These are phyloP conservation scores for Ogataea pilisensis DNA, from an alignment of 805 yeast genomes.

Conservation along the genomic window DNA sequence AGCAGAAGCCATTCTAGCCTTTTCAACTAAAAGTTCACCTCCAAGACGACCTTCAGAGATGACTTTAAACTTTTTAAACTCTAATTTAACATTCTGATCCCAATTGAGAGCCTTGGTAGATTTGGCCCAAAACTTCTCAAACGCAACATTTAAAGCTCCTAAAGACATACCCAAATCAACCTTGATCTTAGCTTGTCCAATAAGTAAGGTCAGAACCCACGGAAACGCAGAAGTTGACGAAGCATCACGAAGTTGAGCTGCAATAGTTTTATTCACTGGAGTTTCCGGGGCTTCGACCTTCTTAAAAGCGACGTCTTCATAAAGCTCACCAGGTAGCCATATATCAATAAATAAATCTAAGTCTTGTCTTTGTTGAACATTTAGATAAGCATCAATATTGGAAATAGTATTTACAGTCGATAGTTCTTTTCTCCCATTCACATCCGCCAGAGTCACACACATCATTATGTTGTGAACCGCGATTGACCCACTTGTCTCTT, in stretches of 20 bases:
- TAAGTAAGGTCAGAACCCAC: constrained; percentile 59
- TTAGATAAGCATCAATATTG: constrained; percentile 58
- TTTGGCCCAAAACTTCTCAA: constrained; percentile 65
- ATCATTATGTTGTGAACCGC: constrained; percentile 42
- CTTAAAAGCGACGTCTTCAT: constrained; percentile 17
- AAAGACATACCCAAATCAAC: constrained; percentile 83
- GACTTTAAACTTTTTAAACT: constrained; percentile 49
- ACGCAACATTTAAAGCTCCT: constrained; percentile 54
- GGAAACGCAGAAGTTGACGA: constrained; percentile 66
- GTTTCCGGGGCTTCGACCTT: constrained; percentile 4
- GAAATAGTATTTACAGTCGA: constrained; percentile 47
- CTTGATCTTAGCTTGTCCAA: constrained; percentile 47
- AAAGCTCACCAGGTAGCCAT: constrained; percentile 58
- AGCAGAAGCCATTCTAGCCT: constrained; percentile 55
- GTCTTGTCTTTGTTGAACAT: constrained; percentile 84
- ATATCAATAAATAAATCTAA: constrained; percentile 75
- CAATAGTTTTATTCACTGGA: constrained; percentile 31
- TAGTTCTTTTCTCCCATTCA: constrained; percentile 35
- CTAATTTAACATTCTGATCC: constrained; percentile 67
- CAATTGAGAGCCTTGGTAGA: constrained; percentile 63
- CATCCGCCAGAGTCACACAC: constrained; percentile 44
- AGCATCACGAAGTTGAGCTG: constrained; percentile 50
- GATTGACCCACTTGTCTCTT: constrained; percentile 80
- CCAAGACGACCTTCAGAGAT: constrained; percentile 75
- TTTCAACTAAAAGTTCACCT: constrained; percentile 52